Base-by-base conservation (phyloP, 2,329 filamentous ascomycete genomes). In the Monosporascus sp. region DNA sequence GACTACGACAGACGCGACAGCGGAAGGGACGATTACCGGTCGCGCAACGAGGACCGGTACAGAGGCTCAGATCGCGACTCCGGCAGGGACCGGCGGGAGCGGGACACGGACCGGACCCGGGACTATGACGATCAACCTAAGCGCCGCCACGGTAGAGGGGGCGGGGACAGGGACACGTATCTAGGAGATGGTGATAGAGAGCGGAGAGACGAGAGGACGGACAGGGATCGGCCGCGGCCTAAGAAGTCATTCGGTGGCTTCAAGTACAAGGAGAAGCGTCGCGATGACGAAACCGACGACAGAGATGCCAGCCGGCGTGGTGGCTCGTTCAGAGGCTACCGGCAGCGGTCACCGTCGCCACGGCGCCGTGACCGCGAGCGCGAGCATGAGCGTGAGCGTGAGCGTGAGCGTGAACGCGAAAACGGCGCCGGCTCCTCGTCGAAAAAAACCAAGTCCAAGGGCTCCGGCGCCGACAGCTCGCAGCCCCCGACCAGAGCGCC, bases 211-310 rank as follows among this genome's bases (percentile, higher is more conserved):
- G 53, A 53, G 22, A 37, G 38, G 38, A n/a, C 22, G 43, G 43
- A 46, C 22, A 46, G 43, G 24, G 43, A 46, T 25, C 50, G 60
- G 8, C 61, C 65, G 1, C 58, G 63, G 8, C 63, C 64, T 25
- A 67, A 64, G 58, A 67, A 68, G 55, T 52, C 55, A 58, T 72
- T 70, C 52, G 76, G 78, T 5, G 80, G 81, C 9, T 82, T 85
- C 60, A 77, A 76, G 59, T 84, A 78, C 74, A 85, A 85, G 60
- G 79, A 82, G 50, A 79, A 75, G 61, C 73, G 78, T 39, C 69
- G 72, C 31, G 72, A 74, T 49, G 73, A 78, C 49, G 72, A 76
- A 55, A 67, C 71, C 14, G 72, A 75, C 48, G 72, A 76, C 38
- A 70, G 74, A 39, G 75, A 79, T 31, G 69, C 62, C 47, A 63